Evolutionary conservation across 2,329 filamentous ascomycete genomes (phyloP).

Genomic region (Monosporascus sp.): DNA sequence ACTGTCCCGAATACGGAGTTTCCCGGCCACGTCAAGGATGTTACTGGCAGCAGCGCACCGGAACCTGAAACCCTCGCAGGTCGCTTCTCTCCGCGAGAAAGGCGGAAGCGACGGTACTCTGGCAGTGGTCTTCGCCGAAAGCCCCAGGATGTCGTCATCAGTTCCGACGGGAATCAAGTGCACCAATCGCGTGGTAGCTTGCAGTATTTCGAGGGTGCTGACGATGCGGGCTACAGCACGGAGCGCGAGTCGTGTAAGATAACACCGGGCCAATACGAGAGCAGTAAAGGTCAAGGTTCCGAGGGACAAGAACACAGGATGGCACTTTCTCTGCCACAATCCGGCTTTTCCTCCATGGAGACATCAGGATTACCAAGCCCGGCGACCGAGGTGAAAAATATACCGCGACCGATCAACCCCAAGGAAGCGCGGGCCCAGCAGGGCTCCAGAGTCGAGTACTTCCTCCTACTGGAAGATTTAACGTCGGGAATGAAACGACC

Average conservation of each 20-base stretch:
- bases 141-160: slow-evolving; percentile 67
- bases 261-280: slow-evolving; percentile 9
- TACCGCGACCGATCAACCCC: slow-evolving; percentile 63
- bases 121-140: slow-evolving; percentile 75
- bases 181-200: slow-evolving; percentile 61
- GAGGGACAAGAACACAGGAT: slow-evolving; percentile 5
- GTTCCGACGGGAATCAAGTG: neutral
- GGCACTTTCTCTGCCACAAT: slow-evolving; percentile 16
- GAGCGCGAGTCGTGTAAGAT: slow-evolving; percentile 51
- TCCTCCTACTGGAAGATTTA: slow-evolving; percentile 87
- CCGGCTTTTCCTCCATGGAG: slow-evolving; percentile 28
- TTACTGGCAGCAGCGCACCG: slow-evolving; percentile 60
- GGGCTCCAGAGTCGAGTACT: slow-evolving; percentile 76
- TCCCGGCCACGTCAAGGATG: slow-evolving; percentile 40
- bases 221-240: slow-evolving; percentile 73
- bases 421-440: slow-evolving; percentile 66
- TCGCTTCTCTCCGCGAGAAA: slow-evolving; percentile 34
- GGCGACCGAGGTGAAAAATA: slow-evolving; percentile 33
- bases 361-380: slow-evolving; percentile 34
- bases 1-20: slow-evolving; percentile 28
- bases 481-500: slow-evolving; percentile 95
- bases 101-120: slow-evolving; percentile 70
- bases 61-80: slow-evolving; percentile 51
- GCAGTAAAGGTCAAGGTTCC: slow-evolving; percentile 8
- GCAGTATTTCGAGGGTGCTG: slow-evolving; percentile 87